Percentiles rank a stretch among this genome's conserved stretches.
Conservation (phyloP, 495 filamentous ascomycete genomes). For the Penicillium steckii region DNA sequence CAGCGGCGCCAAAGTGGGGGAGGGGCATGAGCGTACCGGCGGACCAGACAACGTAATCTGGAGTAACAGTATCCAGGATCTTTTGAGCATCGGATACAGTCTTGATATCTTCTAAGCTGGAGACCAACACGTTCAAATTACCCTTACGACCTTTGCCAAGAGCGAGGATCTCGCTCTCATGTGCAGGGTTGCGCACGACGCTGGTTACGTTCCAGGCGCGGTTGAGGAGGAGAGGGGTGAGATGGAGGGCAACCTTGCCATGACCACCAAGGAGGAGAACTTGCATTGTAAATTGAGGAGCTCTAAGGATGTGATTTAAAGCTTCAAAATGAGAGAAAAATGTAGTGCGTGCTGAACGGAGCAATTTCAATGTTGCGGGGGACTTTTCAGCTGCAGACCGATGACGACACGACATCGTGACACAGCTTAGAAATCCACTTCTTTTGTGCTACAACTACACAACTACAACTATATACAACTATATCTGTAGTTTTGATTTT, state of each 20-base stretch:
- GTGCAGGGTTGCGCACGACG: constrained; percentile 69
- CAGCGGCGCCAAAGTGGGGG: constrained; percentile 3
- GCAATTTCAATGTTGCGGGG: not conserved
- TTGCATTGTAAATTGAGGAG: constrained; percentile 35
- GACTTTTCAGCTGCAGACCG: not conserved
- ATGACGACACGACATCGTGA: not conserved
- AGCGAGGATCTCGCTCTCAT: constrained; percentile 60
- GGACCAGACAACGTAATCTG: constrained; percentile 76
- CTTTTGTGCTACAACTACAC: too few species aligned
- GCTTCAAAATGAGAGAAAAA: not conserved
- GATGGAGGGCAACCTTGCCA: constrained; percentile 73
- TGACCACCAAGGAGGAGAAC: constrained; percentile 79
- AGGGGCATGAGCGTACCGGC: constrained; percentile 53
- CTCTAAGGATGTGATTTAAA: not conserved
- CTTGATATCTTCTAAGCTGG: constrained; percentile 69
- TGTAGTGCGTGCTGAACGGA: not conserved
- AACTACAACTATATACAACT: not conserved
- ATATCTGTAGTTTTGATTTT: too few species aligned
- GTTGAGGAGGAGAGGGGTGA: constrained; percentile 73
- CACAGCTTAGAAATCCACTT: too few species aligned
- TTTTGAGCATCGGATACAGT: constrained; percentile 58
- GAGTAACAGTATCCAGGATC: constrained; percentile 57
- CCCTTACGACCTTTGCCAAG: constrained; percentile 55
- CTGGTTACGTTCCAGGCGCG: constrained; percentile 74
- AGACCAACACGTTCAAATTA: constrained; percentile 58